A percentile compares a stretch with the other conserved stretches of the same genome.
Evolutionary conservation across 805 yeast genomes (phyloP).

Genomic region (Candida peoriensis): DNA sequence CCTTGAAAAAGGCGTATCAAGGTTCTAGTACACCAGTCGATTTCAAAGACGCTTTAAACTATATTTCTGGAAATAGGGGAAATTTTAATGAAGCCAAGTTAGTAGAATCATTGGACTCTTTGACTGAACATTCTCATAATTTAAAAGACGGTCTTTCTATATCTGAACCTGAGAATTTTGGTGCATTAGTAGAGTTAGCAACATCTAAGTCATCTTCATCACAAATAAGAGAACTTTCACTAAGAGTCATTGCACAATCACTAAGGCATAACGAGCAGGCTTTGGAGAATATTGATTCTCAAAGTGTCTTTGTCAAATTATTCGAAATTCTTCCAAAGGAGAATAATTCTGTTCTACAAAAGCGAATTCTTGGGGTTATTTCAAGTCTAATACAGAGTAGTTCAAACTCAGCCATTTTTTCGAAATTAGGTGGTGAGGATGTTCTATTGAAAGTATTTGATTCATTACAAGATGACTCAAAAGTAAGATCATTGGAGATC

Average conservation of each 20-base stretch:
- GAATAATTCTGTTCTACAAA: conserved; percentile 33
- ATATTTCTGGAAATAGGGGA: conserved; percentile 1
- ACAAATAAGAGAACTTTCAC: conserved; percentile 42
- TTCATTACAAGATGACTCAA: conserved; percentile 22
- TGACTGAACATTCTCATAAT: conserved; percentile 65
- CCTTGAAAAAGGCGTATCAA: conserved; percentile 21
- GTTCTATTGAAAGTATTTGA: conserved; percentile 23
- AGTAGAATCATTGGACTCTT: conserved; percentile 27
- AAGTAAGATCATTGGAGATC: conserved; percentile 38
- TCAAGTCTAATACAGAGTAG: conserved; percentile 38
- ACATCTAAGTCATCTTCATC: conserved; percentile 16
- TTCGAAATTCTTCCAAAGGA: conserved; percentile 8
- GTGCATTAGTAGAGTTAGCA: conserved; percentile 26
- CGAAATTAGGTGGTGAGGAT: conserved; percentile 14
- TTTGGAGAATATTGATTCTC: conserved; percentile 28
- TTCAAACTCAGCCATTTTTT: conserved; percentile 27
- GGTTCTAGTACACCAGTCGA: conserved; percentile 14
- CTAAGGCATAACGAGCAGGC: conserved; percentile 74
- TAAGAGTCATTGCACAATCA: conserved; percentile 60
- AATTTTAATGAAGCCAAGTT: conserved; percentile 7
- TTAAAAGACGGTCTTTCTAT: conserved; percentile 54
- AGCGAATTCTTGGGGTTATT: conserved; percentile 47
- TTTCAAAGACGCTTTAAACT: conserved; percentile 12
- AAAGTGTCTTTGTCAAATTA: conserved; percentile 8
- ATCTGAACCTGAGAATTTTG: conserved; percentile 27